Evolutionary conservation across 1,139 yeast species (phyloP).

Genomic region (Pneumocystis sp.): DNA sequence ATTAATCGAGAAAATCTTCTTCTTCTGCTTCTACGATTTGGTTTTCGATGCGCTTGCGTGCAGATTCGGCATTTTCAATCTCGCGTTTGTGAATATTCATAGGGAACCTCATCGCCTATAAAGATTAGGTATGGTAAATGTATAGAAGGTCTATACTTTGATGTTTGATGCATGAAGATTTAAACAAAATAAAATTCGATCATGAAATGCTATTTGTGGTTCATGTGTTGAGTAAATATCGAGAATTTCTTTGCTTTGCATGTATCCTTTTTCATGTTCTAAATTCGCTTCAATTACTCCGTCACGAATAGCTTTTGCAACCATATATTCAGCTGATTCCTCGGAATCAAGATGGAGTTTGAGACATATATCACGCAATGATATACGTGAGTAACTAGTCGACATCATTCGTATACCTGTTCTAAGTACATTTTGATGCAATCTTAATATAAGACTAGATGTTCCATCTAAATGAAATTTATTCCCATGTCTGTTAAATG

Average conservation of each 20-base stretch:
- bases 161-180: constrained; percentile 83
- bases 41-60: constrained; percentile 36
- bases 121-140: neutral
- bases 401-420: constrained; percentile 94
- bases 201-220: constrained; percentile 82
- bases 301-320: constrained; percentile 90
- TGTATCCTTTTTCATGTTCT: constrained; percentile 78
- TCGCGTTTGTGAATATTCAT: constrained; percentile 34
- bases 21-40: constrained; percentile 31
- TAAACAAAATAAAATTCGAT: constrained; percentile 85
- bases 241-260: constrained; percentile 75
- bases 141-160: constrained; percentile 25
- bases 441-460: constrained; percentile 68
- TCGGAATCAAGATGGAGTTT: constrained; percentile 86
- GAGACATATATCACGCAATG: constrained; percentile 79
- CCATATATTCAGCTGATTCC: constrained; percentile 91
- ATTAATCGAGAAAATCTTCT: constrained; percentile 18
- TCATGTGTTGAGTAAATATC: constrained; percentile 77
- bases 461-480: constrained; percentile 63
- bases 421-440: constrained; percentile 93
- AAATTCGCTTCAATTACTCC: constrained; percentile 94
- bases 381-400: constrained; percentile 76
- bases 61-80: constrained; percentile 41
- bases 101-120: constrained; percentile 75
- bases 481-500: constrained; percentile 50